These are phyloP conservation scores for Cladophialophora immunda DNA, from an alignment of 2,329 filamentous ascomycete species.

Conservation along the genomic window DNA sequence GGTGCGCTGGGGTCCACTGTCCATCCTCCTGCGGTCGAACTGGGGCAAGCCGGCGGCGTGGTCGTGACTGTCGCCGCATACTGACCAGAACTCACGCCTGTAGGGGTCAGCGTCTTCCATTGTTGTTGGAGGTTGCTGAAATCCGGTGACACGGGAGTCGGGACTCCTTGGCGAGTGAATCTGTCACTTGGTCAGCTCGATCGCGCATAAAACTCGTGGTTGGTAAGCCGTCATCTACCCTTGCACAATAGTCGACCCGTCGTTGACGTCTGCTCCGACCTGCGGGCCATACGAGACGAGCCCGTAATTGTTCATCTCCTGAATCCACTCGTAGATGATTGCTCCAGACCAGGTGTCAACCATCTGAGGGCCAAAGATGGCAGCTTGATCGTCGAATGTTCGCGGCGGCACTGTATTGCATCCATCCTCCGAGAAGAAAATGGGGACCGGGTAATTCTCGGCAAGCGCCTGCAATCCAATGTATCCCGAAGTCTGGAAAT, in stretches of 20 bases:
- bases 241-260: constrained; percentile 63
- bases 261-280: constrained; percentile 59
- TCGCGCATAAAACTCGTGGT: background rate
- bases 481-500: constrained; percentile 74
- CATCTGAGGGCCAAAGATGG: constrained; percentile 81
- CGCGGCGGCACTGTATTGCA: constrained; percentile 68
- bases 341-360: constrained; percentile 74
- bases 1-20: constrained; percentile 73
- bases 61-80: constrained; percentile 71
- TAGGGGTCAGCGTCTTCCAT: constrained; percentile 77
- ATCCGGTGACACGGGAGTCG: constrained; percentile 76
- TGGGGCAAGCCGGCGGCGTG: constrained; percentile 74
- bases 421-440: constrained; percentile 89
- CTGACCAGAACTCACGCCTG: constrained; percentile 70
- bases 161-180: constrained; percentile 75
- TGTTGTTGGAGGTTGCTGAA: constrained; percentile 79
- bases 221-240: constrained; percentile 58
- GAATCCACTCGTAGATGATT: constrained; percentile 90
- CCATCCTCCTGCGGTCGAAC: constrained; percentile 75
- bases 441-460: constrained; percentile 77
- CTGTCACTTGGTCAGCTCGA: constrained; percentile 46
- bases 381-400: constrained; percentile 69
- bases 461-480: constrained; percentile 71
- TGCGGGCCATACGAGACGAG: constrained; percentile 76
- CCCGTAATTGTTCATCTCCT: constrained; percentile 84